phyloP scores from a whole-genome alignment of 2,329 filamentous ascomycete species.

The Nemania diffusa region DNA sequence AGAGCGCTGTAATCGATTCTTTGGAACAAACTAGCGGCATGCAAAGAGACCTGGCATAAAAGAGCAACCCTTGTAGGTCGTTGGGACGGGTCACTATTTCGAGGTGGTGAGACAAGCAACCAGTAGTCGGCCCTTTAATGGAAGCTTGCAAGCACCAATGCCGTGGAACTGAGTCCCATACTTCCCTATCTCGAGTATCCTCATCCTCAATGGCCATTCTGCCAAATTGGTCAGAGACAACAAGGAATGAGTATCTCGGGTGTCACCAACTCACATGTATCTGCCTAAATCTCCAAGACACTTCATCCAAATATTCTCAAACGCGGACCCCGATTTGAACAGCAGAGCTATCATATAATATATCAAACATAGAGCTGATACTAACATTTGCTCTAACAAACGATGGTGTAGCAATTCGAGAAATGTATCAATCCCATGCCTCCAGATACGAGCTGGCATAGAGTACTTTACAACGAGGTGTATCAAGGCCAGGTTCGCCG shows the following conservation, averaged over 20 bases:
- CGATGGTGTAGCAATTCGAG: conserved; percentile 79
- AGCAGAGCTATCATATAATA: conserved; percentile 91
- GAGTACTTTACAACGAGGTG: conserved; percentile 81
- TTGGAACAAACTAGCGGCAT: conserved; percentile 74
- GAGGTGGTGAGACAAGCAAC: conserved; percentile 87
- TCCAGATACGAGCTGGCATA: conserved; percentile 96
- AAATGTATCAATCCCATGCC: conserved; percentile 88
- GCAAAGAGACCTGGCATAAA: conserved; percentile 76
- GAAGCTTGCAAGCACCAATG: conserved; percentile 89
- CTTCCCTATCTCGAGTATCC: conserved; percentile 77
- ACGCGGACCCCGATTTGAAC: conserved; percentile 84
- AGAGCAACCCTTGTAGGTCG: conserved; percentile 75
- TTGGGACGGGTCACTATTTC: conserved; percentile 80
- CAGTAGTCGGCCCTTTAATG: conserved; percentile 78
- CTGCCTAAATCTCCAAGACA: conserved; percentile 87
- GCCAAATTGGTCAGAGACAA: conserved; percentile 15
- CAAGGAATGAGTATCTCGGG: too few relatives aligned
- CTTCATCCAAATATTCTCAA: conserved; percentile 92
- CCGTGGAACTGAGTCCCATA: conserved; percentile 81
- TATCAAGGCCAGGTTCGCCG: conserved; percentile 73
- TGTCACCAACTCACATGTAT: conserved; percentile 70
- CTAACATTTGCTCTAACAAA: conserved; percentile 89
- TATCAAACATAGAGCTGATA: conserved; percentile 87
- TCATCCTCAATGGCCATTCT: conserved; percentile 92
- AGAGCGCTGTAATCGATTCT: conserved; percentile 76